Percentiles rank a stretch among this genome's conserved stretches.
Conservation (phyloP, 2,329 filamentous ascomycete species). For the Aureobasidium pullulans region DNA sequence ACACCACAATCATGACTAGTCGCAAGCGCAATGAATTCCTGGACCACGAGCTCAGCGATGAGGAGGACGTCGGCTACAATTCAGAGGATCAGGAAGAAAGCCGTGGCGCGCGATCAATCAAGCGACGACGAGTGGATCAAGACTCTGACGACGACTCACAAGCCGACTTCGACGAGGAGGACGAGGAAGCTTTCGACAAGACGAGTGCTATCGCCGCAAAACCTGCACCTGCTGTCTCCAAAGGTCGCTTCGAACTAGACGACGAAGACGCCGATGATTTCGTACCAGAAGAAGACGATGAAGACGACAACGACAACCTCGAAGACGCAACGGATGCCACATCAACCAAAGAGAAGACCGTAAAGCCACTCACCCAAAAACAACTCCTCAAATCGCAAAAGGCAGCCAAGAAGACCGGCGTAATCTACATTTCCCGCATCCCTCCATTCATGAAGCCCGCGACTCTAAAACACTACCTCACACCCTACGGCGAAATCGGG, state of each 20-base stretch:
- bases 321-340: constrained; percentile 18
- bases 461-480: constrained; percentile 67
- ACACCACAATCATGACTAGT: constrained; percentile 48
- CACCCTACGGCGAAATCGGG: constrained; percentile 57
- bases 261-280: constrained; percentile 16
- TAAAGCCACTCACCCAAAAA: constrained; percentile 49
- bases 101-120: constrained; percentile 51
- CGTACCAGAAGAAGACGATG: constrained; percentile 19
- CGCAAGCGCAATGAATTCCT: constrained; percentile 69
- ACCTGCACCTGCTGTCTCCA: background rate
- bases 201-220: constrained; percentile 13
- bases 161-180: constrained; percentile 23
- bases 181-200: constrained; percentile 11
- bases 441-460: constrained; percentile 83
- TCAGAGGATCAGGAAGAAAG: constrained; percentile 60
- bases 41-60: constrained; percentile 38
- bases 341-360: constrained; percentile 25
- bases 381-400: constrained; percentile 59
- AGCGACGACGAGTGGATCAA: constrained; percentile 55
- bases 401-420: constrained; percentile 65
- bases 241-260: constrained; percentile 2
- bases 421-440: constrained; percentile 75
- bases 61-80: constrained; percentile 49
- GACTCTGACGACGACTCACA: constrained; percentile 26
- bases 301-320: constrained; percentile 16